Conservation (phyloP, 2,329 filamentous ascomycete genomes). For the Periconia sp. region DNA sequence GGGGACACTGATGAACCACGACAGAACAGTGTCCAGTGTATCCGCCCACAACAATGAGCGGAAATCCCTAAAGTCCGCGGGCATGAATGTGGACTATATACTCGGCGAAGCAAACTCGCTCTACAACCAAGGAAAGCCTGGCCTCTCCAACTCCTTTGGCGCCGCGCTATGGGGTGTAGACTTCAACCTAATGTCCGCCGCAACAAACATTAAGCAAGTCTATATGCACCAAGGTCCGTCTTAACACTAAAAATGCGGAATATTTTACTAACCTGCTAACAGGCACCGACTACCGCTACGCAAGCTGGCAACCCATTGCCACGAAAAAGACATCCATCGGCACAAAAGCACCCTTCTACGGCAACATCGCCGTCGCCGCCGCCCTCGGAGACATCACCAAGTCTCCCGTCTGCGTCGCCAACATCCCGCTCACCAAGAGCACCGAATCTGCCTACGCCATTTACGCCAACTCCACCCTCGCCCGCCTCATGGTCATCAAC, state of each 20-base stretch:
- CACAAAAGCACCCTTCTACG: conserved; percentile 67
- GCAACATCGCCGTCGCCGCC: conserved; percentile 60
- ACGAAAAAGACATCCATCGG: conserved; percentile 55
- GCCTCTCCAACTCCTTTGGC: conserved; percentile 66
- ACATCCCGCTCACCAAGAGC: conserved; percentile 47
- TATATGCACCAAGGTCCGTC: conserved; percentile 56
- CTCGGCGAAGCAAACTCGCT: conserved; percentile 65
- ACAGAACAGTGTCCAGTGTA: conserved; percentile 53
- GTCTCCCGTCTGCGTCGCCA: conserved; percentile 49
- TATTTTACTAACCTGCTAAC: conserved; percentile 26
- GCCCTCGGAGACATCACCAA: conserved; percentile 52
- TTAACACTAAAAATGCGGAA: no score
- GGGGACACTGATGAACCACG: conserved; percentile 66
- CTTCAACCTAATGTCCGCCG: conserved; percentile 62
- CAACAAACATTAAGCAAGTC: conserved; percentile 57
- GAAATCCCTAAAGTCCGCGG: conserved; percentile 41
- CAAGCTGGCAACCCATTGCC: conserved; percentile 61
- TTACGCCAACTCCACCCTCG: conserved; percentile 50
- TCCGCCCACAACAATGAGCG: conserved; percentile 53
- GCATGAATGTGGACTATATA: conserved; percentile 52
- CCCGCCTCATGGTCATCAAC: conserved; percentile 59
- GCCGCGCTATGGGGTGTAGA: conserved; percentile 67
- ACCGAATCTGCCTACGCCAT: conserved; percentile 59
- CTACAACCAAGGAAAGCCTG: conserved; percentile 62
- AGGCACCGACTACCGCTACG: conserved; percentile 65